Evolutionary conservation across 352 stramenopile genomes (phyloP).

Genomic region (Thalassiosira exigua): DNA sequence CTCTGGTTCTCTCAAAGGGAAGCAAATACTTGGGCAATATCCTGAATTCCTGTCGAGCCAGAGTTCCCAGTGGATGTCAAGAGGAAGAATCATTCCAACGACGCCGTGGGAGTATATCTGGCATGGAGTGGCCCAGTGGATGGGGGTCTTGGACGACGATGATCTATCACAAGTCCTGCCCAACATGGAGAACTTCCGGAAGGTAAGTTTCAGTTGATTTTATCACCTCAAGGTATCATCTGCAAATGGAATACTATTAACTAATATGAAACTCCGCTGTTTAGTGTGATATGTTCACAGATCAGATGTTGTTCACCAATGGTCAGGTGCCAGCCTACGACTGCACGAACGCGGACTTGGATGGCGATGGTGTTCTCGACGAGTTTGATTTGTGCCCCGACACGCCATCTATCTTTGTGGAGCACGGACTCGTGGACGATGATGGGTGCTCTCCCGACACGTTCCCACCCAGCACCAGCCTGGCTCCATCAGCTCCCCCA

Average conservation of each 20-base stretch:
- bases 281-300: conserved; percentile 1
- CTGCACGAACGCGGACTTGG: background rate
- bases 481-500: too few species aligned
- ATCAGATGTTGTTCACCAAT: background rate
- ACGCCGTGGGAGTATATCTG: conserved; percentile 61
- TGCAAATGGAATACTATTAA: background rate
- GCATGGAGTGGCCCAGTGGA: conserved; percentile 54
- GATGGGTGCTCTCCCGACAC: too few species aligned
- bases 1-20: conserved; percentile 61
- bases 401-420: too few species aligned
- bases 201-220: conserved; percentile 8
- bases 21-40: conserved; percentile 73
- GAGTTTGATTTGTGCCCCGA: background rate
- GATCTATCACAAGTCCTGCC: conserved; percentile 46
- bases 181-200: conserved; percentile 38
- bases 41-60: conserved; percentile 29
- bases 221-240: too few species aligned
- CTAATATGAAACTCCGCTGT: background rate
- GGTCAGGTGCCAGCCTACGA: background rate
- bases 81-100: conserved; percentile 75
- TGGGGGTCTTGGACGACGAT: conserved; percentile 34
- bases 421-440: too few species aligned
- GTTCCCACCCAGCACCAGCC: too few species aligned
- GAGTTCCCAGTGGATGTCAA: conserved; percentile 54
- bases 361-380: background rate